These are phyloP conservation scores for Venturia pyrina DNA, from an alignment of 2,329 filamentous ascomycete species.

Conservation along the genomic window DNA sequence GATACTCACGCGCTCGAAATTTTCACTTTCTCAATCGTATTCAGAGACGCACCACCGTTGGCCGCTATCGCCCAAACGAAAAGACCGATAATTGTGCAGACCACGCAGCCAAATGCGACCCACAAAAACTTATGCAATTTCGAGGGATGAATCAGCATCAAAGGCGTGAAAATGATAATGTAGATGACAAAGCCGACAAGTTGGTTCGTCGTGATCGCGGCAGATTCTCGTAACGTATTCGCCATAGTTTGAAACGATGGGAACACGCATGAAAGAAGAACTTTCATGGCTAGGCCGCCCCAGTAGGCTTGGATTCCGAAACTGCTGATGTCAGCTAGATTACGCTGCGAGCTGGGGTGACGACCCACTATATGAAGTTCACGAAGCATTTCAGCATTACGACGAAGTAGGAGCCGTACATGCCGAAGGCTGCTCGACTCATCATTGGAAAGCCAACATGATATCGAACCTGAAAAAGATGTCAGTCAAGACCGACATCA, in stretches of 20 bases:
- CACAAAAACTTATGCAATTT: slow-evolving; percentile 12
- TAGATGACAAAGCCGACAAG: slow-evolving; percentile 26
- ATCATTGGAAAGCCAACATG: slow-evolving; percentile 22
- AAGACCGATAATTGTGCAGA: slow-evolving; percentile 3
- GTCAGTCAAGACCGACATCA: too few relatives aligned
- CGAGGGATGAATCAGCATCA: slow-evolving; percentile 14
- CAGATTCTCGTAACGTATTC: slow-evolving; percentile 15
- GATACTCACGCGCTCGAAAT: background rate
- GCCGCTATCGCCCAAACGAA: slow-evolving; percentile 12
- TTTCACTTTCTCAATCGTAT: background rate
- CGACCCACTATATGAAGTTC: slow-evolving; percentile 10
- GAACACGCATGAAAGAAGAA: slow-evolving; percentile 8
- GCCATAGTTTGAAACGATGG: slow-evolving; percentile 4
- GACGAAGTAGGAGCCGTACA: slow-evolving; percentile 17
- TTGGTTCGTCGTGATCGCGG: slow-evolving; percentile 36
- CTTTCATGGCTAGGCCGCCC: slow-evolving; percentile 11
- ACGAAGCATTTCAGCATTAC: slow-evolving; percentile 12
- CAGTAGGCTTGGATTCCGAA: slow-evolving; percentile 13
- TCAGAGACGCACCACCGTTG: background rate
- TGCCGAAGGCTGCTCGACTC: slow-evolving; percentile 21
- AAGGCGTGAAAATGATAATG: slow-evolving; percentile 13
- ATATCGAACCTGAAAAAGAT: slow-evolving; percentile 12
- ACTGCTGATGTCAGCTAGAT: background rate
- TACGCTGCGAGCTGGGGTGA: too few relatives aligned
- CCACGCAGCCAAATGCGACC: slow-evolving; percentile 1